Percentiles rank a stretch among this genome's conserved stretches.
Evolutionary conservation across 2,329 filamentous ascomycete genomes (phyloP).

Genomic region (Sporothrix phasma): DNA sequence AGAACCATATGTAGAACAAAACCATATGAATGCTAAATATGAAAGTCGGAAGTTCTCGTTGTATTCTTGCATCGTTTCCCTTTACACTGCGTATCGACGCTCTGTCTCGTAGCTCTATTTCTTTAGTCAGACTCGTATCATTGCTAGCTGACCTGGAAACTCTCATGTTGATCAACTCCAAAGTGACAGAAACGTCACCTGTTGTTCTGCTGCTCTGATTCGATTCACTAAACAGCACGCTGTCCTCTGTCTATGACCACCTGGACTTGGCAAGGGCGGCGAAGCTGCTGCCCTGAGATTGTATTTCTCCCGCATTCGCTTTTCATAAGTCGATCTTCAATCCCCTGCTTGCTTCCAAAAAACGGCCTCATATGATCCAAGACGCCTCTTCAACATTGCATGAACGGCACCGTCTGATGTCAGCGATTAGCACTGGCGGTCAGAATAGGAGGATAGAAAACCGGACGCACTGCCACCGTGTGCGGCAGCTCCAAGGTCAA

Average conservation of each 20-base stretch:
- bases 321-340: background rate
- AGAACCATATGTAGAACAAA: background rate
- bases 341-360: background rate
- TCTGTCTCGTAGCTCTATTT: background rate
- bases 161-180: background rate
- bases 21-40: background rate
- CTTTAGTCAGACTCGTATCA: background rate
- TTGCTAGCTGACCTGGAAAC: background rate
- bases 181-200: background rate
- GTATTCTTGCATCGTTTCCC: background rate
- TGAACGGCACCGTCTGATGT: background rate
- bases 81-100: background rate
- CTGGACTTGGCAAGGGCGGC: background rate
- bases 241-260: background rate
- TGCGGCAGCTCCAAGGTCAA: background rate
- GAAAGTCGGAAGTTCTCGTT: background rate
- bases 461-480: background rate
- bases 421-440: background rate
- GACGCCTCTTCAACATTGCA: background rate
- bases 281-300: background rate
- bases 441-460: too few relatives aligned
- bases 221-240: background rate
- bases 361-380: background rate
- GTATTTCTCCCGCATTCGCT: background rate
- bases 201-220: background rate